Conservation (phyloP, 1,284 basidiomycete genomes). For the Tetrapyrgos nigripes region DNA sequence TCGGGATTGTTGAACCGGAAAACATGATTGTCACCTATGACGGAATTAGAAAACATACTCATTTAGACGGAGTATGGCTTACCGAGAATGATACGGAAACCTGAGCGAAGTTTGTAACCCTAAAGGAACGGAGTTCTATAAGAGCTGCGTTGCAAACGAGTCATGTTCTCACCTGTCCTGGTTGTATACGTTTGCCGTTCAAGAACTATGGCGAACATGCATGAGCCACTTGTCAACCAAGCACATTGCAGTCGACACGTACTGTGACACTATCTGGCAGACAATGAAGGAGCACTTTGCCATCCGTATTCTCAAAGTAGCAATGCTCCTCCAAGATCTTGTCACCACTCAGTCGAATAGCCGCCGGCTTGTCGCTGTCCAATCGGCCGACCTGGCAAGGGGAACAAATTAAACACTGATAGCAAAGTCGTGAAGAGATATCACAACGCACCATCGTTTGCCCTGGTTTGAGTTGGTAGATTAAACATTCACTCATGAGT, state of each 20-base stretch:
- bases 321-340: slow-evolving; percentile 95
- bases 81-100: slow-evolving; percentile 95
- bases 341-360: slow-evolving; percentile 92
- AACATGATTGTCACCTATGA: slow-evolving; percentile 91
- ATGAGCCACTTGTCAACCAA: slow-evolving; percentile 5
- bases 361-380: slow-evolving; percentile 81
- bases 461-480: slow-evolving; percentile 94
- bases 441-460: slow-evolving; percentile 68
- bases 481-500: slow-evolving; percentile 90
- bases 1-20: slow-evolving; percentile 98
- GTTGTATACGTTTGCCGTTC: slow-evolving; percentile 88
- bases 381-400: slow-evolving; percentile 74
- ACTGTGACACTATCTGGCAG: slow-evolving; percentile 87
- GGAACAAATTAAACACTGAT: slow-evolving; percentile 7
- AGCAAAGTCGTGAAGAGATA: slow-evolving; percentile 20
- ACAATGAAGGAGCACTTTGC: slow-evolving; percentile 84
- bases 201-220: slow-evolving; percentile 66
- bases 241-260: slow-evolving; percentile 30
- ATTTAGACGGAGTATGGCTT: slow-evolving; percentile 27
- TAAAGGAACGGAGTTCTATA: slow-evolving; percentile 40
- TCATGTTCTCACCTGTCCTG: slow-evolving; percentile 65
- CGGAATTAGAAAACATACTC: slow-evolving; percentile 8
- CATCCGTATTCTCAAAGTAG: slow-evolving; percentile 86
- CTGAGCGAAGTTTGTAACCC: slow-evolving; percentile 86
- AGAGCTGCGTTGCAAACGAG: slow-evolving; percentile 18